These are phyloP conservation scores for Cladosporium sphaerospermum DNA, from an alignment of 2,329 filamentous ascomycete genomes.

Conservation along the genomic window DNA sequence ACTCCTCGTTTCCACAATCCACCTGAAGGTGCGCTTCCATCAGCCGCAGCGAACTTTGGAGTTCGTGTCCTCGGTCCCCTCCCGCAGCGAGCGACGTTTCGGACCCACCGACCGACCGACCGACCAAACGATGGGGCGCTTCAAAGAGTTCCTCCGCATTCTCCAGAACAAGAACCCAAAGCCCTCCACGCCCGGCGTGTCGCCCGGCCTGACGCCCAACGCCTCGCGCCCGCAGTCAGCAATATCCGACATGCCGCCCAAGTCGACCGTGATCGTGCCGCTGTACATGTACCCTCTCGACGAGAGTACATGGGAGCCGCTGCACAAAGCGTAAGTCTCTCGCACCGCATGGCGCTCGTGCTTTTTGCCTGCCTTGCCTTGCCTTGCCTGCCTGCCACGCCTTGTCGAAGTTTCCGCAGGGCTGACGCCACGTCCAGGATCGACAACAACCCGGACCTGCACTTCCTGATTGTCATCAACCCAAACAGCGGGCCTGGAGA, in stretches of 20 bases:
- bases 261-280: slow-evolving; percentile 17
- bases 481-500: slow-evolving; percentile 21
- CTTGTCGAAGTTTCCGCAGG: too few relatives aligned
- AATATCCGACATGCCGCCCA: slow-evolving; percentile 11
- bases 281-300: slow-evolving; percentile 20
- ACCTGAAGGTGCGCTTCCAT: too few relatives aligned
- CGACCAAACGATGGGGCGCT: slow-evolving; percentile 2
- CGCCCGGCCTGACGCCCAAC: slow-evolving; percentile 9
- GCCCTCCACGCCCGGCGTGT: slow-evolving; percentile 4
- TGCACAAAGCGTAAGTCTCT: slow-evolving; percentile 14
- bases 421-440: slow-evolving; percentile 11
- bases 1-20: too few relatives aligned
- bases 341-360: background rate
- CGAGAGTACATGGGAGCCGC: slow-evolving; percentile 17
- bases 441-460: slow-evolving; percentile 16
- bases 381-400: too few relatives aligned
- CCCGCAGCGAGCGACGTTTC: background rate
- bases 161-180: slow-evolving; percentile 11
- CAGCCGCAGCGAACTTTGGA: background rate
- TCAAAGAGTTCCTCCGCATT: slow-evolving; percentile 12
- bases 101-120: background rate
- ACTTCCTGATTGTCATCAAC: slow-evolving; percentile 22
- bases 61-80: background rate
- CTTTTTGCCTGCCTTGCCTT: background rate
- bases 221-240: slow-evolving; percentile 1